A percentile compares a stretch with the other conserved stretches of the same genome.
phyloP scores from a whole-genome alignment of 345 rosid genomes.

The Populus deltoides region DNA sequence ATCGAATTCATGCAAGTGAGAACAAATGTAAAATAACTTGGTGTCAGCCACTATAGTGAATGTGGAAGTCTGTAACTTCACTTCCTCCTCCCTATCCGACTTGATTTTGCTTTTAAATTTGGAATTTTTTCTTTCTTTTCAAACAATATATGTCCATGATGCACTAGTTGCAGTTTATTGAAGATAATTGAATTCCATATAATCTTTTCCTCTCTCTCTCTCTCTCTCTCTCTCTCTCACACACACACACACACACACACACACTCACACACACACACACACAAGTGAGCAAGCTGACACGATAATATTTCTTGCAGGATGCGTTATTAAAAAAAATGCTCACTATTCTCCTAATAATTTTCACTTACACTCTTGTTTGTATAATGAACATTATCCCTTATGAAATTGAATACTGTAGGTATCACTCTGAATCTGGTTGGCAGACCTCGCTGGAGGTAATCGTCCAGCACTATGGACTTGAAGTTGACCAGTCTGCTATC shows the following conservation, averaged over 20 bases:
- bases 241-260: neutral
- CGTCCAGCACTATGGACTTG: slow-evolving; percentile 82
- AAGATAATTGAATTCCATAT: neutral
- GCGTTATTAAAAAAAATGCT: neutral
- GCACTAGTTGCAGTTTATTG: neutral
- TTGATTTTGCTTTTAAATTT: neutral
- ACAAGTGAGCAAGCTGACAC: neutral
- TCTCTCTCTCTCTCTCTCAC: neutral
- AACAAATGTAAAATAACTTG: neutral
- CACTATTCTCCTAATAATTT: neutral
- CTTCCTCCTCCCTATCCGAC: neutral
- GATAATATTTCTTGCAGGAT: neutral
- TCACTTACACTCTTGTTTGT: neutral
- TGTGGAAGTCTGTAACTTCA: neutral
- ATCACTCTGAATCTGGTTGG: slow-evolving; percentile 98
- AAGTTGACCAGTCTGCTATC: slow-evolving; percentile 60
- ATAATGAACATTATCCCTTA: neutral
- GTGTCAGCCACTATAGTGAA: neutral
- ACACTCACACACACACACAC: neutral
- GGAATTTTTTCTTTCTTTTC: neutral
- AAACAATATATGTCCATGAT: no score
- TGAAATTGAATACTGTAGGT: slow-evolving; percentile 38
- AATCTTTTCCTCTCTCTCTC: neutral
- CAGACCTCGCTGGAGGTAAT: slow-evolving; percentile 66
- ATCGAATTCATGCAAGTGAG: neutral